Evolutionary conservation across 305 asterid species (phyloP), one percentile per base, ranked within the genome.

Genomic region (Fraxinus sp.): DNA sequence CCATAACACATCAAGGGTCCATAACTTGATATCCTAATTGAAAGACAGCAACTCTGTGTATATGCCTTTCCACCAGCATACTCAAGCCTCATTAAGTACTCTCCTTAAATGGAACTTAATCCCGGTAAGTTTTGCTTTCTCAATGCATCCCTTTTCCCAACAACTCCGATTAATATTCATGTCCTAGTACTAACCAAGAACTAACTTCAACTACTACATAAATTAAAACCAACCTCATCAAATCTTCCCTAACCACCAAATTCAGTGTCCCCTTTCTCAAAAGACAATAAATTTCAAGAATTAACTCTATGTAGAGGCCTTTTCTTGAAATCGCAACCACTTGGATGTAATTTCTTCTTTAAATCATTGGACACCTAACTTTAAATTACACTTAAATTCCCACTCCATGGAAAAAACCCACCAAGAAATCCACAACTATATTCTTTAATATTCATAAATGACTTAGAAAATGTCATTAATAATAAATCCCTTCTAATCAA

Each of bases 351-450:
- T 36, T n/a, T 59, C 46, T 82, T 72, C 79, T 55, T 83, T 46
- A 79, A 82, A 80, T 82, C 64, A 66, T 28, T 80, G 75, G 62
- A 86, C 41, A 84, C 70, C 81, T 9, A 52, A 37, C 72, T 22
- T 66, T 81, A 35, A 87, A 32, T 86, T 81, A 24, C 33, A 82
- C 49, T 82, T 85, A 46, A 82, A 74, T 86, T 80, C 91, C 80
- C 83, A 75, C 7, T 82, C 78, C 81, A 85, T 30, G 62, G 81
- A 79, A 49, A 77, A 81, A 84, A 74, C 86, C 84, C 88, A 85
- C 72, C 83, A 84, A 85, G 75, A 85, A 83, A 41, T 68, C 16
- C 71, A 70, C 86, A 79, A 77, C 83, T 74, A 81, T 20, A 28
- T 46, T 30, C 80, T 78, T 84, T 49, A 87, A 82, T 85, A 82